These are phyloP conservation scores for Nepenthes alata DNA, from an alignment of 179 eudicot species.

Conservation along the genomic window DNA sequence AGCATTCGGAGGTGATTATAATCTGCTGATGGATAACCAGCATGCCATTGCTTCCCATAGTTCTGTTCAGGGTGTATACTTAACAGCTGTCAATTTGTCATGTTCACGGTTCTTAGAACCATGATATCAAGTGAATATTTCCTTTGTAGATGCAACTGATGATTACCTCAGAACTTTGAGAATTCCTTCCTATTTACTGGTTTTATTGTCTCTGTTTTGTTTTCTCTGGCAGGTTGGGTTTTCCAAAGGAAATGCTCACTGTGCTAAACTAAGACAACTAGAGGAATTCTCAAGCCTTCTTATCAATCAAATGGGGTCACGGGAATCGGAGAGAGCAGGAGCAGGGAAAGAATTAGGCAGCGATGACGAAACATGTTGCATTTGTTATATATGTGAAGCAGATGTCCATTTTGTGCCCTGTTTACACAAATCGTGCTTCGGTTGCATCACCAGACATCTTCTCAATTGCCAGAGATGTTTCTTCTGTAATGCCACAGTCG, in stretches of 20 bases:
- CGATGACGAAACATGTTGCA: slow-evolving; percentile 51
- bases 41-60: no score
- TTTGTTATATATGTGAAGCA: slow-evolving; percentile 54
- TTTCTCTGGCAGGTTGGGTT: slow-evolving; percentile 22
- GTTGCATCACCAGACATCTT: slow-evolving; percentile 86
- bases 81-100: no score
- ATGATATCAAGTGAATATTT: not conserved
- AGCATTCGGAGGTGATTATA: no score
- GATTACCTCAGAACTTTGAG: not conserved
- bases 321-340: slow-evolving; percentile 22
- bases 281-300: slow-evolving; percentile 58
- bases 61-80: no score
- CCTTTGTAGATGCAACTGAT: not conserved
- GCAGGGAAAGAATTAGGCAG: slow-evolving; percentile 34
- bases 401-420: slow-evolving; percentile 69
- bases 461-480: slow-evolving; percentile 83
- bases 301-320: slow-evolving; percentile 30
- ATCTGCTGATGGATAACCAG: no score
- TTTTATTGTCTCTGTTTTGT: not conserved
- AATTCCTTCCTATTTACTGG: no score
- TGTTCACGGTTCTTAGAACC: no score
- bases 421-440: slow-evolving; percentile 61
- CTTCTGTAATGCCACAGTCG: slow-evolving; percentile 74
- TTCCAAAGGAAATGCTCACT: slow-evolving; percentile 33
- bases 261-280: slow-evolving; percentile 45